Conservation (phyloP, 495 filamentous ascomycete species). For the Penicillium macrosclerotiorum region DNA sequence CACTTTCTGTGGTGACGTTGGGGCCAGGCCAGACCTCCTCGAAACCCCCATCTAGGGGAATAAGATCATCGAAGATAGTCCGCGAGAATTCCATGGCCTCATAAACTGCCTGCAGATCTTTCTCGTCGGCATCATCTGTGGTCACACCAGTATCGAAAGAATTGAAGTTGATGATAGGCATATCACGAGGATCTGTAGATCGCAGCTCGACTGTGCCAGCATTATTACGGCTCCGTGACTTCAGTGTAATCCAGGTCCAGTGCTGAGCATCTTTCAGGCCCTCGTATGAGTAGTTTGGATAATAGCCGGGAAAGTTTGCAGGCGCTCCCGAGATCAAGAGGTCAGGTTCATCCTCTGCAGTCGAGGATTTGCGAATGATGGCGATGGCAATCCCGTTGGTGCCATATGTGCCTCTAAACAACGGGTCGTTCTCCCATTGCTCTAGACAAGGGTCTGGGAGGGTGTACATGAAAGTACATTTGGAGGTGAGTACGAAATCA, state of each 20-base stretch:
- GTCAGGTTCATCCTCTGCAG: slow-evolving; percentile 42
- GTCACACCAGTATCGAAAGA: slow-evolving; percentile 47
- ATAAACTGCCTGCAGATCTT: slow-evolving; percentile 46
- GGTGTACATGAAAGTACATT: slow-evolving; percentile 46
- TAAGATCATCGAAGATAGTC: slow-evolving; percentile 32
- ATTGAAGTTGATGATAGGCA: slow-evolving; percentile 55
- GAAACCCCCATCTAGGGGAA: slow-evolving; percentile 34
- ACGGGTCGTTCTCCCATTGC: slow-evolving; percentile 38
- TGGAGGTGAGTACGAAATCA: slow-evolving; percentile 44
- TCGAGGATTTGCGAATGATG: slow-evolving; percentile 40
- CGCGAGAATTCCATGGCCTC: slow-evolving; percentile 47
- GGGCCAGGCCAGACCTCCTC: slow-evolving; percentile 50
- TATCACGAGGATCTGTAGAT: slow-evolving; percentile 50
- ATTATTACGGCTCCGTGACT: slow-evolving; percentile 49
- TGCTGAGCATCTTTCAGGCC: slow-evolving; percentile 23
- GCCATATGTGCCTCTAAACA: slow-evolving; percentile 45
- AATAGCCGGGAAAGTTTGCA: slow-evolving; percentile 43
- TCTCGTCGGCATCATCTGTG: slow-evolving; percentile 32
- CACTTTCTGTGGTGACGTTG: slow-evolving; percentile 33
- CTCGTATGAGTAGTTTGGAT: slow-evolving; percentile 34
- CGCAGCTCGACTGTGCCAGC: slow-evolving; percentile 48
- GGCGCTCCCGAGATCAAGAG: slow-evolving; percentile 52
- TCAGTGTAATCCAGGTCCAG: slow-evolving; percentile 50
- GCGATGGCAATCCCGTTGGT: slow-evolving; percentile 47
- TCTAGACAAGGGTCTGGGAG: slow-evolving; percentile 50